These are phyloP conservation scores for Plasmodium coatneyi DNA, from an alignment of 169 alveolate species.

Conservation along the genomic window DNA sequence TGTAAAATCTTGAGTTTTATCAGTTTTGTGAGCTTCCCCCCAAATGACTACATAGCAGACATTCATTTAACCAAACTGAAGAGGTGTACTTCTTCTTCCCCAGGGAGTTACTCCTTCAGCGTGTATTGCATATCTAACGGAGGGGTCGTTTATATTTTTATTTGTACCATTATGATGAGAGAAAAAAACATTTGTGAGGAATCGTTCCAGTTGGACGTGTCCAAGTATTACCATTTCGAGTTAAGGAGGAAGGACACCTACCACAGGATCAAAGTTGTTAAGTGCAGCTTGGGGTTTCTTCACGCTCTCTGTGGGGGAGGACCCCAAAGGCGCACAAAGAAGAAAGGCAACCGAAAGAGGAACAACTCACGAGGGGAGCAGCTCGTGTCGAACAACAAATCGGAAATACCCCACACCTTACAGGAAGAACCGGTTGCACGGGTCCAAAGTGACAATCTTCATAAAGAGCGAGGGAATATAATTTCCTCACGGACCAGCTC, in stretches of 20 bases:
- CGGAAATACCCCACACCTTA: neutral
- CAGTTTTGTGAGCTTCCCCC: neutral
- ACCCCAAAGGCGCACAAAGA: neutral
- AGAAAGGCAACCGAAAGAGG: neutral
- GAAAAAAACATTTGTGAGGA: conserved; percentile 8
- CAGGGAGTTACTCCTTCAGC: conserved; percentile 16
- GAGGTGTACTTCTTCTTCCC: neutral
- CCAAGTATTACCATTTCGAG: conserved; percentile 25
- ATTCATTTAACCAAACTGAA: conserved; percentile 38
- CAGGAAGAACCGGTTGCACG: neutral
- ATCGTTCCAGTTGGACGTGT: neutral
- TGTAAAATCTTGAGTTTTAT: conserved; percentile 20
- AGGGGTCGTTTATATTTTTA: conserved; percentile 32
- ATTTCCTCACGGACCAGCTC: neutral
- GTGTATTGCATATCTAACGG: conserved; percentile 47
- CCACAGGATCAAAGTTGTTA: neutral
- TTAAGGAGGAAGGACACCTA: conserved; percentile 11
- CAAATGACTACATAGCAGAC: conserved; percentile 17
- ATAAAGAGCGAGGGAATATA: neutral
- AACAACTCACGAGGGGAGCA: neutral
- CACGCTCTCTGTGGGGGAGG: neutral
- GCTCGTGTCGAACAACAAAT: neutral
- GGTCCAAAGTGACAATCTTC: neutral
- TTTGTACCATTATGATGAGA: neutral
- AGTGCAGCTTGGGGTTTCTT: conserved; percentile 25